Percentiles rank a stretch among this genome's conserved stretches.
These are phyloP conservation scores for Monosiga brevicollis DNA, from an alignment of 78 protist genomes.

Conservation along the genomic window DNA sequence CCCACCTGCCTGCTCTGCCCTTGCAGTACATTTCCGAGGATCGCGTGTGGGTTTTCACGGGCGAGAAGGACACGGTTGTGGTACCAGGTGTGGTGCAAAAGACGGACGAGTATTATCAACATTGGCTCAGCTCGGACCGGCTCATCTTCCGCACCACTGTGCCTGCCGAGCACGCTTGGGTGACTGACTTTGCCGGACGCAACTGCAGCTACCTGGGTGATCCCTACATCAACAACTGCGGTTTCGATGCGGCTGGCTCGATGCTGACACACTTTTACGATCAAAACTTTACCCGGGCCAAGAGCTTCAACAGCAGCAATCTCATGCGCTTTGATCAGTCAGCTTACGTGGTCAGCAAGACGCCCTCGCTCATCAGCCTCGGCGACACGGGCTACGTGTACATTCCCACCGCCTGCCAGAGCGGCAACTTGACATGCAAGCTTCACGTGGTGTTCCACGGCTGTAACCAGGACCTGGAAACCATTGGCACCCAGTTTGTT, in stretches of 20 bases:
- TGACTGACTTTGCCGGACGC: constrained; percentile 38
- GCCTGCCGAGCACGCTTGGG: constrained; percentile 42
- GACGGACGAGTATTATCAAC: constrained; percentile 23
- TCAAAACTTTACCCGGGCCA: neutral
- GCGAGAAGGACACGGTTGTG: constrained; percentile 48
- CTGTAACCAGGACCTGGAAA: constrained; percentile 39
- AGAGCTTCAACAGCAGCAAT: neutral
- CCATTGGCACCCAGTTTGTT: constrained; percentile 27
- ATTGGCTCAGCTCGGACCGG: neutral
- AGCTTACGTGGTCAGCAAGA: constrained; percentile 15
- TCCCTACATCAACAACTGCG: constrained; percentile 62
- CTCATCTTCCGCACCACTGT: constrained; percentile 17
- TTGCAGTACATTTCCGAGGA: constrained; percentile 24
- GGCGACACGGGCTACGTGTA: constrained; percentile 44
- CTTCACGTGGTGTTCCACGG: constrained; percentile 54
- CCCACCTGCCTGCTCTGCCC: too few species aligned
- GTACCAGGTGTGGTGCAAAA: constrained; percentile 34
- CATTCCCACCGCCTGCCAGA: constrained; percentile 39
- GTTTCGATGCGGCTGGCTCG: constrained; percentile 32
- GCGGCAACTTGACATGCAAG: neutral
- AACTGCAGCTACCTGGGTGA: constrained; percentile 41
- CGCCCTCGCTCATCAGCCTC: constrained; percentile 28
- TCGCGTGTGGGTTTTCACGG: constrained; percentile 45
- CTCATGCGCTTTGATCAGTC: constrained; percentile 23
- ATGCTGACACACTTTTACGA: constrained; percentile 19